A percentile compares a stretch with the other conserved stretches of the same genome.
Evolutionary conservation across 2,329 filamentous ascomycete species (phyloP).

Genomic region (Monosporascus sp.): DNA sequence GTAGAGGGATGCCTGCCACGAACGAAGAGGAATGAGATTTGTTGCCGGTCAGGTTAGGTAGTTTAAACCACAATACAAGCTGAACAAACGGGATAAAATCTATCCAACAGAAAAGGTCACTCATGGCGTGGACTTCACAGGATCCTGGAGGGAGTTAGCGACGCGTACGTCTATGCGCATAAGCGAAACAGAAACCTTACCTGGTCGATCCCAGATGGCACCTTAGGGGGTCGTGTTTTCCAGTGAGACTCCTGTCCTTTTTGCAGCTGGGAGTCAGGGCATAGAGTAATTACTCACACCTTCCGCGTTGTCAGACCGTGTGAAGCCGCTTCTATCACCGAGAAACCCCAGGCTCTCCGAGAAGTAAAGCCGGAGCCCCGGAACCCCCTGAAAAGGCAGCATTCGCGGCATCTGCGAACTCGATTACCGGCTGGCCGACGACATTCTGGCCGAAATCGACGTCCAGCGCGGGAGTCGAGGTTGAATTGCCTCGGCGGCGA

Average conservation of each 20-base stretch:
- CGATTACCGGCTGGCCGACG: conserved; percentile 36
- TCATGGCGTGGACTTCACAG: conserved; percentile 31
- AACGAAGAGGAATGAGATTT: not conserved
- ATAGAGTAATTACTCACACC: not conserved
- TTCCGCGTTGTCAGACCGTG: conserved; percentile 39
- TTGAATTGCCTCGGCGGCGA: conserved; percentile 10
- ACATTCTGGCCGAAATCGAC: conserved; percentile 46
- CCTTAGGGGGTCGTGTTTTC: conserved; percentile 16
- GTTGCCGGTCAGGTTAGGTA: not conserved
- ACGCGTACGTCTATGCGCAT: not conserved
- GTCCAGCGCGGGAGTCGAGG: conserved; percentile 32
- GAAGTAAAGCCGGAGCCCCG: conserved; percentile 40
- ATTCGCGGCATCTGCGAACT: conserved; percentile 32
- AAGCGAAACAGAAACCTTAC: conserved; percentile 17
- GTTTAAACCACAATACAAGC: not conserved
- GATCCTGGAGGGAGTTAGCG: conserved; percentile 28
- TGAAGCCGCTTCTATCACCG: conserved; percentile 40
- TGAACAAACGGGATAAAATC: not conserved
- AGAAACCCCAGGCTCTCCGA: conserved; percentile 43
- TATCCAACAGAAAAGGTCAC: not conserved
- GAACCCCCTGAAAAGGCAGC: conserved; percentile 18
- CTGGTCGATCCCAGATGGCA: conserved; percentile 44
- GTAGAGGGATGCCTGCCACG: no score
- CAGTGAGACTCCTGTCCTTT: not conserved
- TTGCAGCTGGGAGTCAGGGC: no score